phyloP scores from a whole-genome alignment of 2,329 filamentous ascomycete species.

The Teratosphaeria zuluensis region DNA sequence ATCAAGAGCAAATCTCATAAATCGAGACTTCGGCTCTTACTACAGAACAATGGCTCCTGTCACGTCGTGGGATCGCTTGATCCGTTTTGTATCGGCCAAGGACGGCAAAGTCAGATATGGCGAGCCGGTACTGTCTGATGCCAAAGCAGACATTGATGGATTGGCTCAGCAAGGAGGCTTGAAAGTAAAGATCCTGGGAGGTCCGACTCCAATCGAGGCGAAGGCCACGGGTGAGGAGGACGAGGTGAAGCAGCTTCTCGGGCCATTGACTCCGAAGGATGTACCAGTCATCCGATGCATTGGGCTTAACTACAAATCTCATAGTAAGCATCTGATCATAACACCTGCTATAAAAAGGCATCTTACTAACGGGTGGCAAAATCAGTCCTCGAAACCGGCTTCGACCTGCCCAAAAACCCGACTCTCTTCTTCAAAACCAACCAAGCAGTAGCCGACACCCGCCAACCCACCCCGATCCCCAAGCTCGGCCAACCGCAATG shows the following conservation, averaged over 20 bases:
- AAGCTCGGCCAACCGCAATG: conserved; percentile 55
- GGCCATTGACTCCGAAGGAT: conserved; percentile 41
- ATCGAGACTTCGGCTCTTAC: background rate
- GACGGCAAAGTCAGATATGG: conserved; percentile 64
- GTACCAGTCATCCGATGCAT: conserved; percentile 50
- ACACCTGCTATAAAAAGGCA: background rate
- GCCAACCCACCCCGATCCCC: conserved; percentile 57
- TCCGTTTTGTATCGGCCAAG: conserved; percentile 59
- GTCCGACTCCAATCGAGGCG: conserved; percentile 36
- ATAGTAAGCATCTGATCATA: conserved; percentile 24
- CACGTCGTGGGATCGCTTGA: conserved; percentile 47
- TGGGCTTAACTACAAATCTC: conserved; percentile 51
- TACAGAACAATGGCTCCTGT: conserved; percentile 7
- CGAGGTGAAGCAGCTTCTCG: conserved; percentile 44
- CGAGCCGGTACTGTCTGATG: conserved; percentile 49
- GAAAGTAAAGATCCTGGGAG: conserved; percentile 43
- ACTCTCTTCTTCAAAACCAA: conserved; percentile 66
- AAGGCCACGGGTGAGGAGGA: conserved; percentile 45
- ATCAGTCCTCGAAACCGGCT: conserved; percentile 39
- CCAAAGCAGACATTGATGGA: conserved; percentile 22
- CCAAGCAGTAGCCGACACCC: conserved; percentile 55
- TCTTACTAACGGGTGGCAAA: background rate
- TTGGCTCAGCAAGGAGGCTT: conserved; percentile 34
- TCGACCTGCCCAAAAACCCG: conserved; percentile 61
- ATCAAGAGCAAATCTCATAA: background rate